Base-by-base conservation (phyloP, 306 rosid genomes). In the Senna tora region DNA sequence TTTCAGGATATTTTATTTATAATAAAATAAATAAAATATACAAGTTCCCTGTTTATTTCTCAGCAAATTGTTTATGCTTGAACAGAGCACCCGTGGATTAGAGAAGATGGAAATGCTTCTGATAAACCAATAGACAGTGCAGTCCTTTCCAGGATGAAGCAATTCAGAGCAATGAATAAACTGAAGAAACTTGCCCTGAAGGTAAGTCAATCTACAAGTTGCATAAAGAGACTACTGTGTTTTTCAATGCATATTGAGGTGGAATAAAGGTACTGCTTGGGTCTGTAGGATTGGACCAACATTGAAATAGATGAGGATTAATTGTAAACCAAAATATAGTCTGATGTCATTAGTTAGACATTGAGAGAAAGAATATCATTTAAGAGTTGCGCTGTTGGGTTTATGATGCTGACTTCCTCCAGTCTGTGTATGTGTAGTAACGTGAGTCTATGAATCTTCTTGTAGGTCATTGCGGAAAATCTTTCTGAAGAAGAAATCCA, bases 61-160 rank as follows among this genome's bases (percentile, higher is more conserved):
- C 69, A 56, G 58, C 36, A 71, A 64, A 76, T 71, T 71, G 82
- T 76, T 16, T 38, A 42, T 82, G 77, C 67, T 59, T 75, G 69
- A 74, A 42, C 65, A 93, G 98, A 91, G 42, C 98, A 93, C 72
- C 96, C 96, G 20, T 93, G 98, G 98, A 60, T 90, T 54, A 89
- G 80, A 81, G 93, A 90, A 80, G 95, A 76, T 53, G 97, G 92
- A 68, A 85, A 86, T 53, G 98, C 97, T 17, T 80, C 97, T 38
- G 94, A 93, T 80, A 93, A 83, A 82, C 97, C 96, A 39, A 89
- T 91, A 38, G 96, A 91, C 78, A 90, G 94, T 46, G 98, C 97
- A 25, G 96, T 90, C 67, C 96, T 91, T 65, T 88, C 98, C 49
- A 82, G 98, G 85, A 87, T 93, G 97, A 93, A 93, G 89, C 98